Evolutionary conservation across 176 grass and related monocot species (phyloP), one percentile per base, ranked within the genome.

Genomic region (Paspalum vaginatum): DNA sequence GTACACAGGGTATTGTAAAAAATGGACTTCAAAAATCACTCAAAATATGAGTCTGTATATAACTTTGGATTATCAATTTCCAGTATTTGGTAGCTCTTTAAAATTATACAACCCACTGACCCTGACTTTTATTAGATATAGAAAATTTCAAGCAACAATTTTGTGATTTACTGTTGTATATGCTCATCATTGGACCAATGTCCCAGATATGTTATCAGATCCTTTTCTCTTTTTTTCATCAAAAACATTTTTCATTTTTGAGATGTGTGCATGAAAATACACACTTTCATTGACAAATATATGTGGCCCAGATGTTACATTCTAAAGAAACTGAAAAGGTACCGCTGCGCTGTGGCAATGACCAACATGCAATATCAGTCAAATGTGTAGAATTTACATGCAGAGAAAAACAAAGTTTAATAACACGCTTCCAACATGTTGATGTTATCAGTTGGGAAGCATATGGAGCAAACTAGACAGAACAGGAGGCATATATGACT

Each of bases 391-490:
- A 59, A 5, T 59, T 24, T 59, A 21, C 12, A 60, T 24, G 70
- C 25, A 78, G n/a, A 66, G 26, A 66, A 10, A 47, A 62, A 44
- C 54, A 62, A 63, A 16, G 40, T 85, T 65, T 56, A 48, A 25
- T 74, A 20, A 72, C 50, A 44, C 38, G 75, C 41, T 57, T 72
- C 42, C n/a, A 88, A 78, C n/a, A 78, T 17, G 18, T 40, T 65
- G 26, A 78, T 63, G 24, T 41, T 44, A 45, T 55, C n/a, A 50
- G 24, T 77, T 70, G 41, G 32, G 43, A 81, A 72, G 58, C 27
- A 40, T 80, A 83, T 79, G 57, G 69, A 0, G 17, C 47, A 80
- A 80, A 51, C 66, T 78, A 76, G 59, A 76, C 40, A n/a, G 68
- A 81, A 65, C 22, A 53, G 14, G 43, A 41, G 26, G 26, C 51